Percentiles rank a stretch among this genome's conserved stretches.
These are phyloP conservation scores for Veloboletus limbatus DNA, from an alignment of 1,284 basidiomycete genomes.

Conservation along the genomic window DNA sequence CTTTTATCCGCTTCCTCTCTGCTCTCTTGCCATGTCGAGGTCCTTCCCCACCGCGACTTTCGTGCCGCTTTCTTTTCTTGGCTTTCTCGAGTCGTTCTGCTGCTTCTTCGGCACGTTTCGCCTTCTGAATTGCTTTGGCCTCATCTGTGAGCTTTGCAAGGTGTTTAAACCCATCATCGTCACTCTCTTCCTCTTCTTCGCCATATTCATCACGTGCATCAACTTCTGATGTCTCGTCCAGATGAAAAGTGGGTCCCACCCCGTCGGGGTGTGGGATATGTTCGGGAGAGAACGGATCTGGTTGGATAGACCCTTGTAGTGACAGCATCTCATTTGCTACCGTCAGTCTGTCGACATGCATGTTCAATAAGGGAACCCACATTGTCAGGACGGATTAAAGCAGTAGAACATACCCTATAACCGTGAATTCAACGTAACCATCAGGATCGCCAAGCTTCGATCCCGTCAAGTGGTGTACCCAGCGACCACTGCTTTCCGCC, in stretches of 20 bases:
- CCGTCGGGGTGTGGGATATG: slow-evolving; percentile 41
- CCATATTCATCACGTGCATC: slow-evolving; percentile 31
- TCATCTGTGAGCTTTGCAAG: slow-evolving; percentile 38
- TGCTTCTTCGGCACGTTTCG: slow-evolving; percentile 34
- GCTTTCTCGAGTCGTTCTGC: slow-evolving; percentile 31
- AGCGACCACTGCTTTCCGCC: slow-evolving; percentile 62
- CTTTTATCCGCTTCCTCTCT: slow-evolving; percentile 17
- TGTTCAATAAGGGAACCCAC: slow-evolving; percentile 2
- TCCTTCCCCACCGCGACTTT: slow-evolving; percentile 6
- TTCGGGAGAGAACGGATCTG: slow-evolving; percentile 76
- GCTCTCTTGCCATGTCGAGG: slow-evolving; percentile 14
- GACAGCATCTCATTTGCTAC: slow-evolving; percentile 96
- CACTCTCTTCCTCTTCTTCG: slow-evolving; percentile 19
- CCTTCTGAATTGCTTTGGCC: slow-evolving; percentile 28
- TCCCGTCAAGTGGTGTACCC: slow-evolving; percentile 76
- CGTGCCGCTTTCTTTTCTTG: slow-evolving; percentile 36
- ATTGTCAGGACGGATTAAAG: background rate
- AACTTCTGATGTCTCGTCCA: slow-evolving; percentile 19
- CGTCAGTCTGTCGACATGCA: slow-evolving; percentile 61
- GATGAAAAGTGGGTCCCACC: slow-evolving; percentile 2
- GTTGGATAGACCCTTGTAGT: slow-evolving; percentile 84
- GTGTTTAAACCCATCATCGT: slow-evolving; percentile 38
- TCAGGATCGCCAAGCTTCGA: slow-evolving; percentile 69
- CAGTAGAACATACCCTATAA: slow-evolving; percentile 68
- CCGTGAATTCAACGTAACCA: slow-evolving; percentile 80